Percentiles rank a stretch among this genome's conserved stretches.
Conservation (phyloP, 306 rosid genomes). For the Betula pendula region DNA sequence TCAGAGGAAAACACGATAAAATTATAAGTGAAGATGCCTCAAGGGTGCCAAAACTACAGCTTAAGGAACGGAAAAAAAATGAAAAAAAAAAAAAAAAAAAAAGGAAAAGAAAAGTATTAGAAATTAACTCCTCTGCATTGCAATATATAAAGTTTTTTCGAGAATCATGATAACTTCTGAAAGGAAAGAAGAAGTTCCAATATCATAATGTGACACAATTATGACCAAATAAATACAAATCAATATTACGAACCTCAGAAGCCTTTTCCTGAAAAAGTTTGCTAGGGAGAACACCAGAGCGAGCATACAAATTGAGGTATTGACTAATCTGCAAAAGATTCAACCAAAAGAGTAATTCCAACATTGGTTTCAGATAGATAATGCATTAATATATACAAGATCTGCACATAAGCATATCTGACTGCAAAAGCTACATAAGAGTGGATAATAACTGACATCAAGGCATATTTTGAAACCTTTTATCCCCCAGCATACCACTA, state of each 20-base stretch:
- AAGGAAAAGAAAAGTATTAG: background rate
- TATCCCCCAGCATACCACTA: background rate
- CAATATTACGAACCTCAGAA: conserved; percentile 58
- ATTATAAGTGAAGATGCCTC: background rate
- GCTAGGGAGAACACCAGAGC: conserved; percentile 77
- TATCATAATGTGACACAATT: background rate
- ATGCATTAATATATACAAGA: background rate
- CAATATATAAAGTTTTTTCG: background rate
- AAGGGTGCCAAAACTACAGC: background rate
- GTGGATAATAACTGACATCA: background rate
- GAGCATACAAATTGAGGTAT: conserved; percentile 70
- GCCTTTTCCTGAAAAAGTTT: conserved; percentile 75
- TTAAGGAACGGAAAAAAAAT: background rate
- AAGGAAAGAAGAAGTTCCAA: background rate
- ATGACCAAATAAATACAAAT: conserved; percentile 13
- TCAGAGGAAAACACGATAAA: background rate
- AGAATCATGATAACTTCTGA: background rate
- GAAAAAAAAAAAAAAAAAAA: background rate
- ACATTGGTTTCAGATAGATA: background rate
- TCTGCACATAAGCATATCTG: background rate
- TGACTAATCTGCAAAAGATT: conserved; percentile 71
- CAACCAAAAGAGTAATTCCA: background rate
- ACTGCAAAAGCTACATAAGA: background rate
- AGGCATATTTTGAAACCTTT: background rate
- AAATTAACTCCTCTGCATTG: background rate